Evolutionary conservation across 73 alveolate genomes (phyloP), one percentile per base, ranked within the genome.

Genomic region (Paramecium octaurelia): DNA sequence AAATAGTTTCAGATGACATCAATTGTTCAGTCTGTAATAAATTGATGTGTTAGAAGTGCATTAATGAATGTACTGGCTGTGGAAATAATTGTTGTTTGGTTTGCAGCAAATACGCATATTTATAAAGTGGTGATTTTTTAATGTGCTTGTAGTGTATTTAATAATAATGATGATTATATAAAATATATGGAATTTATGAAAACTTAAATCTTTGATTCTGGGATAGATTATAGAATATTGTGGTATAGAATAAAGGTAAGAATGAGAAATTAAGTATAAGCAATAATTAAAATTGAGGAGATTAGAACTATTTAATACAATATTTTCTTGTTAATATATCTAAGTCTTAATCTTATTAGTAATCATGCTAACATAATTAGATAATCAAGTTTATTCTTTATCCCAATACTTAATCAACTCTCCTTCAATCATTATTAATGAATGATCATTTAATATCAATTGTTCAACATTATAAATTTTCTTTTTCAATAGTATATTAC

Each of bases 151-250:
- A 73, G 6, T 73, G 87, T 43, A 21, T 29, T 18, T 73, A 38
- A 73, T 54, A 54, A 54, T 54, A 54, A 54, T 54, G 31, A 54
- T 64, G 48, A 27, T 64, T 27, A 27, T 64, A 23, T 64, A 31
- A 64, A 64, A 11, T 73, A 70, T 92, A 96, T 97, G 99, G 99
- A 97, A 85, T 97, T 64, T 98, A 98, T 95, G 99, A 98, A 94
- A 96, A 71, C 92, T 98, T 11, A 97, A 97, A 54, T 95, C 98
- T 40, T 6, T 40, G 12, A 40, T 40, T 40, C 48, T 7, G 14
- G 48, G 9, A 38, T 38, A 38, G 11, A 38, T 38, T 38, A 6
- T 6, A 38, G 44, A 38, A 38, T 2, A 38, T 38, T 27, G 31
- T 27, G 31, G 31, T 27, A 27, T 27, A 36, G 43, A 36, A 36